Base-by-base conservation (phyloP, 1,139 yeast species). In the Hyphopichia buzzinii region DNA sequence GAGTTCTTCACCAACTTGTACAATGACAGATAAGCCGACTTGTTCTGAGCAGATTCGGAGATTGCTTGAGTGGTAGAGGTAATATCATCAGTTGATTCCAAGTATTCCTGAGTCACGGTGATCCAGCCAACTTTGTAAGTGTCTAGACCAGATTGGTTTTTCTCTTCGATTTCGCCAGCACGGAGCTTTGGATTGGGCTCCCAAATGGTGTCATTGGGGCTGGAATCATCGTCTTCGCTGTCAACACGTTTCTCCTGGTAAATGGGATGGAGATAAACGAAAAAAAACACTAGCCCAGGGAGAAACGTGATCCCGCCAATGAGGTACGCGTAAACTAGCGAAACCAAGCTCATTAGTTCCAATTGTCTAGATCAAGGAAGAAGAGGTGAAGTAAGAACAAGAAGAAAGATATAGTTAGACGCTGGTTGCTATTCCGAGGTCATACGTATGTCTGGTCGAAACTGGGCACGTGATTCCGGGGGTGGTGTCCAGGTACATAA, bases 271-370 rank as follows among this genome's bases (percentile, higher is more conserved):
- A 64, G 50, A 38, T 59, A 67, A 39, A 72, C 50, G 34, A 74
- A 47, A 0, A 57, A 47, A 1, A 68, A 26, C 0, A 77, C 34
- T 3, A 77, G 40, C 24, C 81, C 43, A 1, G 96, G 96, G 14
- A 87, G 54, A 43, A 89, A 76, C 0, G 96, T 86, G 5, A 89
- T 30, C 0, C 96, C 96, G 4, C 97, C 97, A 3, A 85, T 35
- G 2, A 87, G 31, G 53, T 81, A 84, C 14, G 52, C 56, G 17
- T 55, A 53, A 8, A 72, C 33, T 17, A 59, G 52, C 33, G 46
- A 41, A 26, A 42, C 28, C 11, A 52, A 34, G 10, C 49, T 51
- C 61, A 55, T 55, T 8, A 14, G n/a, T n/a, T n/a, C n/a, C n/a
- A n/a, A n/a, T n/a, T n/a, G n/a, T n/a, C n/a, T n/a, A n/a, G n/a